phyloP scores from a whole-genome alignment of 1,284 basidiomycete species.

The Pisolithus thermaeus region DNA sequence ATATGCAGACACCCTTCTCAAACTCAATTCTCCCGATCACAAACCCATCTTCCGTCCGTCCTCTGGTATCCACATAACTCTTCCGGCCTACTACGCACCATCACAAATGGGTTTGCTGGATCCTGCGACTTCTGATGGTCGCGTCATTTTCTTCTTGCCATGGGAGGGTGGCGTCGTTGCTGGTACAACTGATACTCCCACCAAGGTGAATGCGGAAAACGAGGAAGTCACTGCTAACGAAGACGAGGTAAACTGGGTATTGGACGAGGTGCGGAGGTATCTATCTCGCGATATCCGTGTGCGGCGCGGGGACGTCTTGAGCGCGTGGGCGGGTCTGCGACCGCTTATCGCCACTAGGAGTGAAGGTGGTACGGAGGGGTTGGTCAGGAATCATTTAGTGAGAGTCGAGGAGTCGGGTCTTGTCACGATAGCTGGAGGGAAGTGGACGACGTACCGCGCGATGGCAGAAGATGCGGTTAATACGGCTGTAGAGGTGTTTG shows the following conservation, averaged over 20 bases:
- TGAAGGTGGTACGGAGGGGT: slow-evolving; percentile 75
- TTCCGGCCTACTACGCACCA: slow-evolving; percentile 96
- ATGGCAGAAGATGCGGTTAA: slow-evolving; percentile 98
- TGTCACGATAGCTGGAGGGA: slow-evolving; percentile 94
- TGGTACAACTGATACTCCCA: slow-evolving; percentile 90
- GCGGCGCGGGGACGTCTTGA: slow-evolving; percentile 92
- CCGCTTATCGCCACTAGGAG: slow-evolving; percentile 85
- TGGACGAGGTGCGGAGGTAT: slow-evolving; percentile 89
- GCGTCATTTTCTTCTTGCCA: slow-evolving; percentile 98
- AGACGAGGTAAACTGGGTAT: slow-evolving; percentile 95
- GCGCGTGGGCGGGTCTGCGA: slow-evolving; percentile 90
- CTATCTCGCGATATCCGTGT: slow-evolving; percentile 92
- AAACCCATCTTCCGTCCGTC: slow-evolving; percentile 90
- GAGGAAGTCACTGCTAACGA: slow-evolving; percentile 82
- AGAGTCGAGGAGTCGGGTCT: slow-evolving; percentile 79
- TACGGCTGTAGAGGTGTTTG: slow-evolving; percentile 78
- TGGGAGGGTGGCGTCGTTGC: slow-evolving; percentile 99
- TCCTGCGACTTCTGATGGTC: slow-evolving; percentile 92
- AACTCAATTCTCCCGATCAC: slow-evolving; percentile 79
- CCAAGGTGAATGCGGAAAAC: slow-evolving; percentile 50
- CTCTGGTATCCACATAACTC: slow-evolving; percentile 92
- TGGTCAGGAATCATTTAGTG: slow-evolving; percentile 95
- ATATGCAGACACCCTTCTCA: slow-evolving; percentile 84
- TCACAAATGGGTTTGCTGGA: slow-evolving; percentile 95
- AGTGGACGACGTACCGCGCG: slow-evolving; percentile 97